These are phyloP conservation scores for Picochlorum sp. DNA, from an alignment of 139 green algal species.

Conservation along the genomic window DNA sequence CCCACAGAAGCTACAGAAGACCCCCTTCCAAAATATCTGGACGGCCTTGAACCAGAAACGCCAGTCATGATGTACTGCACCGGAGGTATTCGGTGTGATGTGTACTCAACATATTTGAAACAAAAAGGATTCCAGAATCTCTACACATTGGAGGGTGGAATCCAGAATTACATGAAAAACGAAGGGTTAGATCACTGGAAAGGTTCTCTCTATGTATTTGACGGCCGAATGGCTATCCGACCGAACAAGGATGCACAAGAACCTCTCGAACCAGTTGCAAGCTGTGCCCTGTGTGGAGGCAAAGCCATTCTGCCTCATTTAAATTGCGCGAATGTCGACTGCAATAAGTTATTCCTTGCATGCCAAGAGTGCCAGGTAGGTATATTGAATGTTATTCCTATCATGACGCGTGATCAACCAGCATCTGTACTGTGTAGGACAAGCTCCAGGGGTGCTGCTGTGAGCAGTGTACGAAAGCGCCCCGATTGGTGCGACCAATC, in stretches of 20 bases:
- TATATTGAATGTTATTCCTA: no score
- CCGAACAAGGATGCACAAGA: conserved; percentile 13
- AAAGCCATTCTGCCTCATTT: conserved; percentile 69
- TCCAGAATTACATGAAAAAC: conserved; percentile 69
- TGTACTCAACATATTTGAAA: conserved; percentile 88
- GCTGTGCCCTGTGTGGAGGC: conserved; percentile 64
- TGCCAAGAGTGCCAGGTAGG: conserved; percentile 50
- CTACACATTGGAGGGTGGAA: conserved; percentile 89
- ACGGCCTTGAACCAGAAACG: conserved; percentile 42
- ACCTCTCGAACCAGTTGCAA: conserved; percentile 45
- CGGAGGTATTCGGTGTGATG: conserved; percentile 97
- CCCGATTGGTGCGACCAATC: conserved; percentile 63
- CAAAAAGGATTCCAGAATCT: conserved; percentile 82
- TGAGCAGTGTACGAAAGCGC: conserved; percentile 56
- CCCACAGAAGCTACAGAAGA: conserved; percentile 40
- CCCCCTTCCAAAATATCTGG: conserved; percentile 46
- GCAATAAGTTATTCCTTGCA: conserved; percentile 82
- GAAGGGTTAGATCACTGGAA: conserved; percentile 67
- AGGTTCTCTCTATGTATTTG: conserved; percentile 94
- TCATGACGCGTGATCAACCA: no score
- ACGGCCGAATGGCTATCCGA: conserved; percentile 79
- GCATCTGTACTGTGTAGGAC: neutral
- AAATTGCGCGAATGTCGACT: conserved; percentile 87
- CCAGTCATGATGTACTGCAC: conserved; percentile 99
- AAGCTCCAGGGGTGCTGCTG: conserved; percentile 68